Evolutionary conservation across 805 yeast genomes (phyloP).

Genomic region (Scheffersomyces stipitis): DNA sequence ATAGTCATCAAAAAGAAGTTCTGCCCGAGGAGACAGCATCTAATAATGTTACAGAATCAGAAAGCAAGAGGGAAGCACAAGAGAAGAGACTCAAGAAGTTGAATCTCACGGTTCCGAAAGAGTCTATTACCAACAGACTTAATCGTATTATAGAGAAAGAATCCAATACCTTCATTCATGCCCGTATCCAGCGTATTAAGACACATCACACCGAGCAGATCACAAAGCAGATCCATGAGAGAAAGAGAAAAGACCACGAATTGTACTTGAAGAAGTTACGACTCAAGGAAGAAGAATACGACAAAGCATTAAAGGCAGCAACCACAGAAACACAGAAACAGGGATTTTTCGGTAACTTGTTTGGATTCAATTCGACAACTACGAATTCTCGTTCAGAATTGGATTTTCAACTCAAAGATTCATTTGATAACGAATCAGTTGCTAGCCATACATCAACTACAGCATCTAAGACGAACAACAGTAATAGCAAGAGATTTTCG

Average conservation of each 20-base stretch:
- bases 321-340: constrained; percentile 20
- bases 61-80: constrained; percentile 1
- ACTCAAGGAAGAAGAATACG: constrained; percentile 41
- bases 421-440: background rate
- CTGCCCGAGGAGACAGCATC: background rate
- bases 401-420: background rate
- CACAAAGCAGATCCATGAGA: constrained; percentile 33
- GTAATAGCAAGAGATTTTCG: background rate
- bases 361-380: constrained; percentile 17
- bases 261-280: constrained; percentile 31
- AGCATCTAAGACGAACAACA: background rate
- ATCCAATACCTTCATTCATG: constrained; percentile 37
- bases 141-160: constrained; percentile 33
- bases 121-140: constrained; percentile 23
- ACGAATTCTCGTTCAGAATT: background rate
- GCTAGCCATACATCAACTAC: background rate
- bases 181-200: constrained; percentile 36
- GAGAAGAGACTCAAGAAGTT: constrained; percentile 4
- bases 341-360: constrained; percentile 30
- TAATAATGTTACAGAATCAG: background rate
- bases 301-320: constrained; percentile 27
- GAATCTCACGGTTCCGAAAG: constrained; percentile 15
- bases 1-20: too few species aligned
- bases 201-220: constrained; percentile 40
- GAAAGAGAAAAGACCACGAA: constrained; percentile 42